Evolutionary conservation across 2,329 filamentous ascomycete species (phyloP).

Genomic region (Ceratocystis variospora): DNA sequence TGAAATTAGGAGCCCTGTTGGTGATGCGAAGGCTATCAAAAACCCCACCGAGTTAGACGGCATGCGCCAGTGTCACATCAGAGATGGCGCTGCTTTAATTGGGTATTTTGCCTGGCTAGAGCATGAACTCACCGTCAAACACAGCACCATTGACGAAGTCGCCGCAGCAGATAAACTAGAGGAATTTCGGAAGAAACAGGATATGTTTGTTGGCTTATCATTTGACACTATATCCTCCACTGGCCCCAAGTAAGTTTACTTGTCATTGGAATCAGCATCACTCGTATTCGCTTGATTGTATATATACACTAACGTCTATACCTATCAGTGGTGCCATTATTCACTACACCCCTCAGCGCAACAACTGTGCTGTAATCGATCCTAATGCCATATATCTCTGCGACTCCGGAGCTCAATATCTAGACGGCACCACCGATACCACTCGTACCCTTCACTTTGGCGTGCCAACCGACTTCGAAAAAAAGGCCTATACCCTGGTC

Average conservation of each 20-base stretch:
- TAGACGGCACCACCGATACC: slow-evolving; percentile 90
- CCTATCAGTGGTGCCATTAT: slow-evolving; percentile 77
- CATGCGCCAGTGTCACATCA: slow-evolving; percentile 86
- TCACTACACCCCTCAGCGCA: slow-evolving; percentile 81
- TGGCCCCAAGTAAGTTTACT: slow-evolving; percentile 49
- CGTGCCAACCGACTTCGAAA: slow-evolving; percentile 67
- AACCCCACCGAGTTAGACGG: slow-evolving; percentile 79
- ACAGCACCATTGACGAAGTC: slow-evolving; percentile 68
- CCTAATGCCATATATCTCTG: slow-evolving; percentile 81
- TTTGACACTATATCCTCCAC: slow-evolving; percentile 96
- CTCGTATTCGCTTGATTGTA: slow-evolving; percentile 17
- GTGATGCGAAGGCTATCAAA: slow-evolving; percentile 87
- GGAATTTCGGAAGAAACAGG: slow-evolving; percentile 49
- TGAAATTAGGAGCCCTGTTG: slow-evolving; percentile 72
- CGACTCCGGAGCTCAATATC: slow-evolving; percentile 92
- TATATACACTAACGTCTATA: slow-evolving; percentile 9
- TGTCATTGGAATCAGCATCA: neutral
- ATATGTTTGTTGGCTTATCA: slow-evolving; percentile 76
- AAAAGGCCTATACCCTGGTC: slow-evolving; percentile 82
- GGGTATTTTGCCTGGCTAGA: slow-evolving; percentile 97
- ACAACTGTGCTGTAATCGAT: slow-evolving; percentile 70
- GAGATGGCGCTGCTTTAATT: slow-evolving; percentile 79
- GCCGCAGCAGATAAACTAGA: slow-evolving; percentile 86
- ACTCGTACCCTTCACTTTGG: slow-evolving; percentile 91
- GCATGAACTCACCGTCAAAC: slow-evolving; percentile 64